A percentile compares a stretch with the other conserved stretches of the same genome.
phyloP scores from a whole-genome alignment of 2,329 filamentous ascomycete species.

The Aspergillus costaricaensis region DNA sequence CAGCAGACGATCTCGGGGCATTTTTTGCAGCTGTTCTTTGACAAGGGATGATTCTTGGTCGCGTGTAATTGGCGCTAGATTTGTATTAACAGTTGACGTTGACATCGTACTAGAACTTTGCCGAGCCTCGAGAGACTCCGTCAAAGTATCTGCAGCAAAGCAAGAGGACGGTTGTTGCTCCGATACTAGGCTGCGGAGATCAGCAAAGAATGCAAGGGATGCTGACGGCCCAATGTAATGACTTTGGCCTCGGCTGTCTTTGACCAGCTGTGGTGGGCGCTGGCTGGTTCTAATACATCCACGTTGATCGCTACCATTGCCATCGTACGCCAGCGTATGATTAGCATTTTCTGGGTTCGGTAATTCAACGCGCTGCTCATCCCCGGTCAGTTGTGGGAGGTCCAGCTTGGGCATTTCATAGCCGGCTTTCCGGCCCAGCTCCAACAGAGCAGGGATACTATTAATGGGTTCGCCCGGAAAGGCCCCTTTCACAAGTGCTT shows the following conservation, averaged over 20 bases:
- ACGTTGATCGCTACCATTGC: no score
- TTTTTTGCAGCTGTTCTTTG: not conserved
- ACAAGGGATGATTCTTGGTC: not conserved
- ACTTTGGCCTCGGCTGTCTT: not conserved
- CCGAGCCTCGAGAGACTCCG: not conserved
- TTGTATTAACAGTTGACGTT: not conserved
- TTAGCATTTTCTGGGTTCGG: no score
- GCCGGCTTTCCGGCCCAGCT: not conserved
- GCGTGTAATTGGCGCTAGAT: not conserved
- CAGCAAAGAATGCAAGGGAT: not conserved
- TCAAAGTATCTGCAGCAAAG: not conserved
- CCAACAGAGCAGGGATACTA: not conserved
- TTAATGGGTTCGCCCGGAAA: not conserved
- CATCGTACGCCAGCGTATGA: no score
- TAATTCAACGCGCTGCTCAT: no score
- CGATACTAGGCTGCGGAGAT: not conserved
- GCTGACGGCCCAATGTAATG: not conserved
- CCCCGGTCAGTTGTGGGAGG: no score
- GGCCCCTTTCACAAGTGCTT: not conserved
- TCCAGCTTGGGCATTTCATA: not conserved
- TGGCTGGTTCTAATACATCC: not conserved
- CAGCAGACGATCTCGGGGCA: not conserved
- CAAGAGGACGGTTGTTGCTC: not conserved
- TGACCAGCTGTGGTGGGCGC: not conserved
- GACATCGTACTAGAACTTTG: not conserved